Conservation (phyloP, 805 yeast species). For the Grigorovia transvaalensis region DNA sequence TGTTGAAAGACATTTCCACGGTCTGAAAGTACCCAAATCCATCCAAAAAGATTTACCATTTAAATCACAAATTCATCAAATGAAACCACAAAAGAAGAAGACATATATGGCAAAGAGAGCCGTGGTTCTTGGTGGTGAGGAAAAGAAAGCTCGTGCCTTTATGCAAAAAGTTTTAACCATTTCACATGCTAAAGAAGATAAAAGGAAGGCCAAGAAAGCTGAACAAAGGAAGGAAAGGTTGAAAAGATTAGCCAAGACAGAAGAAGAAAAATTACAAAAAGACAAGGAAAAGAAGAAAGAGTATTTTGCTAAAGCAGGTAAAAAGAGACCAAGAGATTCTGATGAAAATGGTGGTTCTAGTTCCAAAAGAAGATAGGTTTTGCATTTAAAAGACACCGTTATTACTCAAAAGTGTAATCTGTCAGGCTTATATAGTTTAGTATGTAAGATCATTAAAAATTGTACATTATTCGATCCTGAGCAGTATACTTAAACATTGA, state of each 20-base stretch:
- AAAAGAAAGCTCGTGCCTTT: slow-evolving; percentile 83
- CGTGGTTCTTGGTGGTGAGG: slow-evolving; percentile 84
- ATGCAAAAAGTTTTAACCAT: slow-evolving; percentile 80
- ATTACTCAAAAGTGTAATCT: not conserved
- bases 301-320: slow-evolving; percentile 62
- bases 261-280: slow-evolving; percentile 59
- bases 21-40: slow-evolving; percentile 75
- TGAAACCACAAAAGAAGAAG: slow-evolving; percentile 78
- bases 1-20: slow-evolving; percentile 72
- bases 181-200: slow-evolving; percentile 74
- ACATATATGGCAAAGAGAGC: slow-evolving; percentile 87
- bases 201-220: slow-evolving; percentile 60
- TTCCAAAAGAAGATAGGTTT: slow-evolving; percentile 11
- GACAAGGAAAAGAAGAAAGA: slow-evolving; percentile 82
- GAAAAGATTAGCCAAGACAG: slow-evolving; percentile 65
- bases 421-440: not conserved
- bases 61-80: slow-evolving; percentile 78
- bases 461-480: not conserved
- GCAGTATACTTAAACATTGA: no score
- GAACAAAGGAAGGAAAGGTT: slow-evolving; percentile 67
- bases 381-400: no score
- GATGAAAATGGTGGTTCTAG: slow-evolving; percentile 24
- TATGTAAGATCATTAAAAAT: not conserved
- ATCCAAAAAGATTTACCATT: slow-evolving; percentile 75
- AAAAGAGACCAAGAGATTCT: slow-evolving; percentile 40